These are phyloP conservation scores for Trametes punicea DNA, from an alignment of 768 basidiomycete species.

Conservation along the genomic window DNA sequence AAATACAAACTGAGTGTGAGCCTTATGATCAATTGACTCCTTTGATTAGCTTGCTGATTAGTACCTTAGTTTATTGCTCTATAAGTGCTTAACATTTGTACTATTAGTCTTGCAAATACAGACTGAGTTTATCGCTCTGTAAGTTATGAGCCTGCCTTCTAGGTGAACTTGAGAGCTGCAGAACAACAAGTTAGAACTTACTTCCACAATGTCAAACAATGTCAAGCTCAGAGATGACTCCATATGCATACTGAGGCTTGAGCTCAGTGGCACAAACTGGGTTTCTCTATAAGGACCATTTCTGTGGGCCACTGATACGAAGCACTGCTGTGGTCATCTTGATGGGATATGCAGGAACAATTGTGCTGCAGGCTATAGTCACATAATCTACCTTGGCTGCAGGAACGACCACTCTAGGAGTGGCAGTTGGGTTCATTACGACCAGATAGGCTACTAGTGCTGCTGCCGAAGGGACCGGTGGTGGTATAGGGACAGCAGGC, in stretches of 20 bases:
- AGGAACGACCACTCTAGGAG: too few species aligned
- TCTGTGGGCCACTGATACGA: neutral
- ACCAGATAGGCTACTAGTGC: too few species aligned
- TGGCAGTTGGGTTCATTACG: too few species aligned
- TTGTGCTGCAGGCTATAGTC: neutral
- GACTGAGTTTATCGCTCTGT: too few species aligned
- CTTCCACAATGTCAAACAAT: neutral
- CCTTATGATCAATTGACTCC: too few species aligned
- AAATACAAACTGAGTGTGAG: too few species aligned
- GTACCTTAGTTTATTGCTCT: neutral
- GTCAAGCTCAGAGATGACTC: neutral
- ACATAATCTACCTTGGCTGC: neutral
- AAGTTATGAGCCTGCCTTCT: conserved; percentile 1
- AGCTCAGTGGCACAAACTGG: neutral
- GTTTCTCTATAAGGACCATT: neutral
- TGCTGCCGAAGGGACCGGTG: too few species aligned
- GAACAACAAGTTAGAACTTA: neutral
- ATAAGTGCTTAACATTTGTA: too few species aligned
- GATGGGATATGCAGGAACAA: neutral
- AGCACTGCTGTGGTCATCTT: neutral
- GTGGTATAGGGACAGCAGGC: too few species aligned
- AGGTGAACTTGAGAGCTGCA: neutral
- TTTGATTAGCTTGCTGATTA: too few species aligned
- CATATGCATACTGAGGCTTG: neutral
- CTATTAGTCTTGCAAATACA: too few species aligned